These are phyloP conservation scores for Ambrosiella cleistominuta DNA, from an alignment of 2,329 filamentous ascomycete genomes.

Conservation along the genomic window DNA sequence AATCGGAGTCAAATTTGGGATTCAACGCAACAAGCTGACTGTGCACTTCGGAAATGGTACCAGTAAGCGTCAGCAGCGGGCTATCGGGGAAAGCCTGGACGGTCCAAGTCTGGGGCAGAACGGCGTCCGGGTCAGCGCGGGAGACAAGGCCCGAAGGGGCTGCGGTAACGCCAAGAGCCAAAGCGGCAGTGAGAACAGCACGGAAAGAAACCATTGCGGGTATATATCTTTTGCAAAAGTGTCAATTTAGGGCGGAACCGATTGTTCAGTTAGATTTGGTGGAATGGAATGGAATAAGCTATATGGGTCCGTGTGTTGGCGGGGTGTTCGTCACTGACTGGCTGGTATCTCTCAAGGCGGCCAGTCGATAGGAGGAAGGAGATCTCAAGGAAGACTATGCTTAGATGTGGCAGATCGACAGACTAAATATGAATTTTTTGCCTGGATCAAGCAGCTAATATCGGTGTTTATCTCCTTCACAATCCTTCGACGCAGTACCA, in stretches of 20 bases:
- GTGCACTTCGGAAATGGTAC: slow-evolving; percentile 14
- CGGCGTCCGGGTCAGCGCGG: slow-evolving; percentile 1
- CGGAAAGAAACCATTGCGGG: slow-evolving; percentile 9
- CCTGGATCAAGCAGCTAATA: background rate
- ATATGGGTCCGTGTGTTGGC: background rate
- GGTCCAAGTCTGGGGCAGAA: slow-evolving; percentile 12
- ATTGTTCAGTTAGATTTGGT: background rate
- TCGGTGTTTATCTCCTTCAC: background rate
- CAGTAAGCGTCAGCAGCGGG: slow-evolving; percentile 12
- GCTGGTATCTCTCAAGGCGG: background rate
- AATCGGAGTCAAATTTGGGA: slow-evolving; percentile 14
- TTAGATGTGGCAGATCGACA: background rate
- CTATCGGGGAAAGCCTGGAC: slow-evolving; percentile 13
- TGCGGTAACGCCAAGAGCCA: slow-evolving; percentile 6
- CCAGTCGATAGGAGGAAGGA: background rate
- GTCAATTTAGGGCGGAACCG: background rate
- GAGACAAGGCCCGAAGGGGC: background rate
- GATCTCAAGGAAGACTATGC: background rate
- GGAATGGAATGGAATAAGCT: background rate
- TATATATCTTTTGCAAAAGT: background rate
- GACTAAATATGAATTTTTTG: background rate
- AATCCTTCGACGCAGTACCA: background rate
- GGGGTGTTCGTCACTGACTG: background rate
- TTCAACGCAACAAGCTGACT: slow-evolving; percentile 14
- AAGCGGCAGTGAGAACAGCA: slow-evolving; percentile 5